Percentiles rank a stretch among this genome's conserved stretches.
Conservation (phyloP, 2,329 filamentous ascomycete species). For the Stagonosporopsis vannaccii region DNA sequence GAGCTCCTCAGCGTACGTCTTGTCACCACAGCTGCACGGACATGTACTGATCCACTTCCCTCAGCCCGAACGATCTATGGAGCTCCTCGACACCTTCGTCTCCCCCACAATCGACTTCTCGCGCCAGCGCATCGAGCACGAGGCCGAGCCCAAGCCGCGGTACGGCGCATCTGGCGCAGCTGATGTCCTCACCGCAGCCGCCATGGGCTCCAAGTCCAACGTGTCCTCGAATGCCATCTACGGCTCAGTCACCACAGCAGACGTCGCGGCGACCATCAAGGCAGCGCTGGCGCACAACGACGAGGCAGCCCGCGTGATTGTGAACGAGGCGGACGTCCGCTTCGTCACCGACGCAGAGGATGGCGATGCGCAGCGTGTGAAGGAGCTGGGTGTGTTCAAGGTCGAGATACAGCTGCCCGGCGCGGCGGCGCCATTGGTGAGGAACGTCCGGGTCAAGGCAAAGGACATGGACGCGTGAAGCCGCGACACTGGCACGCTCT, state of each 20-base stretch:
- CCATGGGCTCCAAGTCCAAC: conserved; percentile 40
- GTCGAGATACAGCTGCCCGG: conserved; percentile 61
- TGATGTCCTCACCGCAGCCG: conserved; percentile 46
- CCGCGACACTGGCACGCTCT: not conserved
- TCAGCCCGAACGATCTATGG: conserved; percentile 54
- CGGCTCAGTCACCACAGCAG: conserved; percentile 62
- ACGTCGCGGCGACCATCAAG: conserved; percentile 59
- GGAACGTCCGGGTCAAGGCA: conserved; percentile 44
- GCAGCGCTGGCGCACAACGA: conserved; percentile 59
- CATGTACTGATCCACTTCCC: conserved; percentile 26
- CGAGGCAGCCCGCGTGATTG: conserved; percentile 58
- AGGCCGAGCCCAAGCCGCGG: conserved; percentile 38
- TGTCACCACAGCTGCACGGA: not conserved
- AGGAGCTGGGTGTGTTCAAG: conserved; percentile 61
- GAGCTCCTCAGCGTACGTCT: conserved; percentile 50
- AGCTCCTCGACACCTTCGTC: conserved; percentile 58
- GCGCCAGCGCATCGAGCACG: conserved; percentile 53
- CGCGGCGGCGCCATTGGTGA: conserved; percentile 46
- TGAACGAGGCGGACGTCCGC: conserved; percentile 59
- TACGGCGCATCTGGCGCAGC: conserved; percentile 46
- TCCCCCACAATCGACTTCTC: conserved; percentile 58
- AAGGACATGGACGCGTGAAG: conserved; percentile 34
- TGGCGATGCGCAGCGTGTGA: conserved; percentile 55
- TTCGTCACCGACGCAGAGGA: conserved; percentile 54
- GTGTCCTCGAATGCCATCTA: conserved; percentile 52